These are phyloP conservation scores for Haematococcus sp. DNA, from an alignment of 139 green algal species.

Conservation along the genomic window DNA sequence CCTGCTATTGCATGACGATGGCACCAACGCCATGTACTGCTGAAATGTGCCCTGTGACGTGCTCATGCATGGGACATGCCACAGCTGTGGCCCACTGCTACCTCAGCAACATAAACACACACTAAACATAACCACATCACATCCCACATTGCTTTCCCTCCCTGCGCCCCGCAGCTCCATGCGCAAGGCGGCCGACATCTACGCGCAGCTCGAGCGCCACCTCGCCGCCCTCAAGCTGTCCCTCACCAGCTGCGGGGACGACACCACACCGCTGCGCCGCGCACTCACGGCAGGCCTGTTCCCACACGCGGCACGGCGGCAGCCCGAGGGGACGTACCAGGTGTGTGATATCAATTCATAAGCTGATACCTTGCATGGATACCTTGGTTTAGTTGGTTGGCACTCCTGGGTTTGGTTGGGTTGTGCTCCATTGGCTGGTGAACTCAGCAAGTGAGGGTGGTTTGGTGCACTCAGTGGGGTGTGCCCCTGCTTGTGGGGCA, in stretches of 20 bases:
- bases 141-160: neutral
- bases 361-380: neutral
- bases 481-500: too few species aligned
- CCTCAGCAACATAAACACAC: too few species aligned
- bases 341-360: neutral
- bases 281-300: slow-evolving; percentile 78
- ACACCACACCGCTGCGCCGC: slow-evolving; percentile 48
- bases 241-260: slow-evolving; percentile 46
- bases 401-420: too few species aligned
- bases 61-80: too few species aligned
- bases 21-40: too few species aligned
- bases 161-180: slow-evolving; percentile 45
- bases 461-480: too few species aligned
- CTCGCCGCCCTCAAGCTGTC: slow-evolving; percentile 46
- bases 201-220: slow-evolving; percentile 64
- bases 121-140: too few species aligned
- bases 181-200: slow-evolving; percentile 73
- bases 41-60: too few species aligned
- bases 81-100: too few species aligned
- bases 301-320: slow-evolving; percentile 65
- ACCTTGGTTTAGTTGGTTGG: neutral
- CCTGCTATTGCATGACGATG: too few species aligned
- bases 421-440: too few species aligned
- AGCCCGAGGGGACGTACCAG: slow-evolving; percentile 71
- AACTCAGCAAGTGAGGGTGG: too few species aligned